Evolutionary conservation across 805 yeast genomes (phyloP).

Genomic region (Citeromyces matritensis): DNA sequence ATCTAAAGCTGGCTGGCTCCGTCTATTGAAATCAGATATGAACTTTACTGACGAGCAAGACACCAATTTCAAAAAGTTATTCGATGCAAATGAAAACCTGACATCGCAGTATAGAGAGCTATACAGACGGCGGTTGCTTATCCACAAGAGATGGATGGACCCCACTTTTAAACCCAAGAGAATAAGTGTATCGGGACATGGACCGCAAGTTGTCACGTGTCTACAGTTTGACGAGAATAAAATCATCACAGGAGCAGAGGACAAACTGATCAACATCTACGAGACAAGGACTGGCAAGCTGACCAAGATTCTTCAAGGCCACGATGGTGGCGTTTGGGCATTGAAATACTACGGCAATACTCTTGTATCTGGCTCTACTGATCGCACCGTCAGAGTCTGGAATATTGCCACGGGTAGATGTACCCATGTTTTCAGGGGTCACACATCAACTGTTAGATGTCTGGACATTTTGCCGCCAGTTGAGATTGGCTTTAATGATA

Average conservation of each 20-base stretch:
- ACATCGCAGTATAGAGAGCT: slow-evolving; percentile 27
- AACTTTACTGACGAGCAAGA: slow-evolving; percentile 29
- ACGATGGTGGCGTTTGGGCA: slow-evolving; percentile 99
- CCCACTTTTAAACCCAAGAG: slow-evolving; percentile 54
- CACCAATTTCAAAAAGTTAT: background rate
- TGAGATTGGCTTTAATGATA: slow-evolving; percentile 43
- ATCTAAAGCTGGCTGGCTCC: slow-evolving; percentile 56
- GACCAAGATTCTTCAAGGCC: slow-evolving; percentile 57
- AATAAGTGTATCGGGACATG: slow-evolving; percentile 54
- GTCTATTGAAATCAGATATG: slow-evolving; percentile 45
- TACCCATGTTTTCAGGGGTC: slow-evolving; percentile 85
- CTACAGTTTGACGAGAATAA: slow-evolving; percentile 84
- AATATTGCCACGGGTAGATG: slow-evolving; percentile 72
- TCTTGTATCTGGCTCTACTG: slow-evolving; percentile 88
- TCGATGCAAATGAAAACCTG: slow-evolving; percentile 6
- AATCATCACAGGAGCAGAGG: slow-evolving; percentile 89
- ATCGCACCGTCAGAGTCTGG: slow-evolving; percentile 90
- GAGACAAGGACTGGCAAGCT: slow-evolving; percentile 60
- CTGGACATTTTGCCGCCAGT: slow-evolving; percentile 67
- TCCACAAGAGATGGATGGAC: slow-evolving; percentile 68
- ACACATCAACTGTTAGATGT: slow-evolving; percentile 86
- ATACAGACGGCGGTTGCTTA: slow-evolving; percentile 42
- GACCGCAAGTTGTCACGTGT: slow-evolving; percentile 81
- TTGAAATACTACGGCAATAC: slow-evolving; percentile 73
- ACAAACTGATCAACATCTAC: slow-evolving; percentile 66